Evolutionary conservation across 2,329 filamentous ascomycete species (phyloP).

Genomic region (Trichoderma oligosporum): DNA sequence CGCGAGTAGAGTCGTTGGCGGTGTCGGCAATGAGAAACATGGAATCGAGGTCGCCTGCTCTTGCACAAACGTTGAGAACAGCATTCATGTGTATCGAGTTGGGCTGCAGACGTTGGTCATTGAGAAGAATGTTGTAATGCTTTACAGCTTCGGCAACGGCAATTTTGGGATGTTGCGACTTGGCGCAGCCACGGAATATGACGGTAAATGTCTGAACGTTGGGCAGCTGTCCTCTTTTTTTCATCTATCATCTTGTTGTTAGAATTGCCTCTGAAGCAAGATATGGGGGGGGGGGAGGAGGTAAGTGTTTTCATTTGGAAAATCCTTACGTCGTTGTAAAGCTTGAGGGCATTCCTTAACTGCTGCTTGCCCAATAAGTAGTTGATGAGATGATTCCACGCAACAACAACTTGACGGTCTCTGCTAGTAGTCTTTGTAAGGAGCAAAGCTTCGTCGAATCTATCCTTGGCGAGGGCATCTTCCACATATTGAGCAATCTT

Average conservation of each 20-base stretch:
- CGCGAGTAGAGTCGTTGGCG: slow-evolving; percentile 59
- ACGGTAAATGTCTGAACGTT: slow-evolving; percentile 81
- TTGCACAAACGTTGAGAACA: slow-evolving; percentile 75
- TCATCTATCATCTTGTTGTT: slow-evolving; percentile 63
- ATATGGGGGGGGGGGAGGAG: too few species aligned
- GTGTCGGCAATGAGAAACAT: slow-evolving; percentile 74
- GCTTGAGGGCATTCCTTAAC: slow-evolving; percentile 64
- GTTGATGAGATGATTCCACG: slow-evolving; percentile 84
- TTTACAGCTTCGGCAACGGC: slow-evolving; percentile 66
- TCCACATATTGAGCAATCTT: slow-evolving; percentile 67
- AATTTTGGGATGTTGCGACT: slow-evolving; percentile 53
- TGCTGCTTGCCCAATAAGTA: slow-evolving; percentile 61
- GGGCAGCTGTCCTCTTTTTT: slow-evolving; percentile 79
- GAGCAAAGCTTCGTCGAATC: slow-evolving; percentile 63
- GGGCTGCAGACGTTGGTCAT: slow-evolving; percentile 60
- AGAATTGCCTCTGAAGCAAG: too few species aligned
- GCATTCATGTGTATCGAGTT: slow-evolving; percentile 85
- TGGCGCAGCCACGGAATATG: slow-evolving; percentile 70
- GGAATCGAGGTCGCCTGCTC: slow-evolving; percentile 70
- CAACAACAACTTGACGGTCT: slow-evolving; percentile 61
- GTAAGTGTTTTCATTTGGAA: too few species aligned
- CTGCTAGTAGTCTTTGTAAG: slow-evolving; percentile 68
- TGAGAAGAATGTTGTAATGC: slow-evolving; percentile 72
- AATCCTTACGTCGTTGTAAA: slow-evolving; percentile 74
- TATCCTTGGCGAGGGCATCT: slow-evolving; percentile 54